Evolutionary conservation across 148 eudicot genomes (phyloP), one percentile per base, ranked within the genome.

Genomic region (Talinum fruticosum): DNA sequence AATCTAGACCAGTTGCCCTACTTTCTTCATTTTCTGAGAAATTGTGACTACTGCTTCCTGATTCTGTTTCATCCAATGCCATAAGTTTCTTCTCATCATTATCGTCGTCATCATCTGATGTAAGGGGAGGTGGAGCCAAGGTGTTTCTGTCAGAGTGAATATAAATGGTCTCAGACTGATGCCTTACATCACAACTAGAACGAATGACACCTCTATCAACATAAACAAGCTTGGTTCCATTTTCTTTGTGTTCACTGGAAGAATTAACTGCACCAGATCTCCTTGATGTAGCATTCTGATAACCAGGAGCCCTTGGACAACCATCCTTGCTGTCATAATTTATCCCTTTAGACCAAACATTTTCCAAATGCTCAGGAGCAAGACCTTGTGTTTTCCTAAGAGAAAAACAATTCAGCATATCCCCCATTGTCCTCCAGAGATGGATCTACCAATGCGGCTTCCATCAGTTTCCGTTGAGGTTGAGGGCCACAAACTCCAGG

Each of bases 271-370:
- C 76, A 73, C 74, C 82, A 75, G 80, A 28, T 73, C 45, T 82
- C 69, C 71, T 76, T 14, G 18, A 47, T 3, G 79, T 76, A 85
- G 88, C 82, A 75, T 79, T 81, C 61, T 79, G 83, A 49, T 34
- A 75, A 54, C 47, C 84, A 70, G 80, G 77, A 78, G 80, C 78
- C 26, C 68, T 76, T 29, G 74, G 24, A 64, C 28, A 69, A 83
- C 76, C 71, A 47, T 88, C 91, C 72, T 87, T 84, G 71, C 75
- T 87, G 78, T 79, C 84, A 78, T 91, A 90, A 78, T 87, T 79
- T 88, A 88, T 88, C n/a, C 99, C 97, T 83, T 91, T 93, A 16
- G 97, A 76, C 99, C 97, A 95, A 94, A 93, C 88, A 80, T 93
- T 93, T 74, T 93, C 99, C 80, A 91, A 83, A 88, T 95, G 84